A percentile compares a stretch with the other conserved stretches of the same genome.
Conservation (phyloP, 176 grass and related monocot species). For the Calamus simplicifolius region DNA sequence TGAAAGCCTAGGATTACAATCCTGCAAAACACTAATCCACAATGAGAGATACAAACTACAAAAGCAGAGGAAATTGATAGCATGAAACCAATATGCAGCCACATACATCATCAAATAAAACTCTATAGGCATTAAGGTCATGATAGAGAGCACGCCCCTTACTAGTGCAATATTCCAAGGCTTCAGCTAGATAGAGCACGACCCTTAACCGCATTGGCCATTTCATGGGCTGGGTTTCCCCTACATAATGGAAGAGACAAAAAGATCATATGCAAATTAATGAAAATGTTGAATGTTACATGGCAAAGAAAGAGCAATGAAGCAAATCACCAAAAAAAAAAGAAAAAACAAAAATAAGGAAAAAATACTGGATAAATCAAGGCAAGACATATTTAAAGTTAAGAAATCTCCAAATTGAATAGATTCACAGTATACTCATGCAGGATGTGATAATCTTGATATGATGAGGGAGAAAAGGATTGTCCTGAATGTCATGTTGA, state of each 20-base stretch:
- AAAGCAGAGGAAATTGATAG: constrained; percentile 14
- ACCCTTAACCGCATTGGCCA: constrained; percentile 97
- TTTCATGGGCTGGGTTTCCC: constrained; percentile 98
- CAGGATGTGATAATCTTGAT: too few species aligned
- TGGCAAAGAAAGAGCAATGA: too few species aligned
- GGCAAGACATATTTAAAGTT: too few species aligned
- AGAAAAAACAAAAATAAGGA: too few species aligned
- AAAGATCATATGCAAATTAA: background rate
- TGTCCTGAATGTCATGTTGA: too few species aligned
- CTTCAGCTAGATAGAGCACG: constrained; percentile 83
- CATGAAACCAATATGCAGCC: constrained; percentile 10
- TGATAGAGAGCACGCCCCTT: constrained; percentile 91
- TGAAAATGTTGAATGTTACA: background rate
- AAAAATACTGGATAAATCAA: too few species aligned
- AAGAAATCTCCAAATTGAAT: too few species aligned
- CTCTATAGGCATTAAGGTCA: constrained; percentile 99
- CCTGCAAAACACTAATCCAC: constrained; percentile 35
- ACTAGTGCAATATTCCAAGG: constrained; percentile 83
- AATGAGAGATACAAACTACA: constrained; percentile 16
- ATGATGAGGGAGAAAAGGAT: too few species aligned
- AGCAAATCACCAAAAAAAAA: too few species aligned
- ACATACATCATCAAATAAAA: constrained; percentile 80
- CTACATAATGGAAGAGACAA: constrained; percentile 42
- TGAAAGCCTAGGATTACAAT: constrained; percentile 94
- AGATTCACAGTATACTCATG: too few species aligned